Conservation (phyloP, 148 eudicot species). For the Cornus controversa region DNA sequence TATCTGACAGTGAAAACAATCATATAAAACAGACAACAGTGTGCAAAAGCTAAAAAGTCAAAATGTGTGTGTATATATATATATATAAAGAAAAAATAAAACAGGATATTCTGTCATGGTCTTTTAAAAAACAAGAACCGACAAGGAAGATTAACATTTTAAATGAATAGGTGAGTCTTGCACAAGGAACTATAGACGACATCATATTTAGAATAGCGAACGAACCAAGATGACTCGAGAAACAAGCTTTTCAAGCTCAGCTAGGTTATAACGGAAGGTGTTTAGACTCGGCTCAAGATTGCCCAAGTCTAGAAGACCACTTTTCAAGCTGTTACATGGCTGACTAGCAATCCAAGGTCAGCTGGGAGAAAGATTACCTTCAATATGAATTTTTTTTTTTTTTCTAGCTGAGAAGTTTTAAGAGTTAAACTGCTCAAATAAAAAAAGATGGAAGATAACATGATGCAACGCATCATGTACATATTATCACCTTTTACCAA, state of each 20-base stretch:
- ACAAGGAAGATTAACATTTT: neutral
- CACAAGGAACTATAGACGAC: neutral
- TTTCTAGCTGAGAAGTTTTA: no score
- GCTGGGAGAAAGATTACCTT: no score
- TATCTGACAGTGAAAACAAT: slow-evolving; percentile 41
- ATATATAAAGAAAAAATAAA: neutral
- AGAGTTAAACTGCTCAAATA: no score
- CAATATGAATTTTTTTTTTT: no score
- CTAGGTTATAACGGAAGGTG: neutral
- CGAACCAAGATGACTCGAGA: neutral
- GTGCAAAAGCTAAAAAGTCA: slow-evolving; percentile 2
- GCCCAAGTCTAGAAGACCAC: neutral
- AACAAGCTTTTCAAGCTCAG: neutral
- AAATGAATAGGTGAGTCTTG: neutral
- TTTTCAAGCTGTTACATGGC: neutral
- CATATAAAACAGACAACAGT: neutral
- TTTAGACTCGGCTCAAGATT: neutral
- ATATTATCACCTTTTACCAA: no score
- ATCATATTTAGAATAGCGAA: neutral
- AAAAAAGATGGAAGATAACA: no score
- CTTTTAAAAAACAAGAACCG: neutral
- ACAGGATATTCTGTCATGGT: neutral
- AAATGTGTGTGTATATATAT: neutral
- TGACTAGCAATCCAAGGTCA: no score
- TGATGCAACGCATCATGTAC: no score